Evolutionary conservation across 192 early-diverging fungal species (phyloP).

Genomic region (Entomortierella chlamydospora): DNA sequence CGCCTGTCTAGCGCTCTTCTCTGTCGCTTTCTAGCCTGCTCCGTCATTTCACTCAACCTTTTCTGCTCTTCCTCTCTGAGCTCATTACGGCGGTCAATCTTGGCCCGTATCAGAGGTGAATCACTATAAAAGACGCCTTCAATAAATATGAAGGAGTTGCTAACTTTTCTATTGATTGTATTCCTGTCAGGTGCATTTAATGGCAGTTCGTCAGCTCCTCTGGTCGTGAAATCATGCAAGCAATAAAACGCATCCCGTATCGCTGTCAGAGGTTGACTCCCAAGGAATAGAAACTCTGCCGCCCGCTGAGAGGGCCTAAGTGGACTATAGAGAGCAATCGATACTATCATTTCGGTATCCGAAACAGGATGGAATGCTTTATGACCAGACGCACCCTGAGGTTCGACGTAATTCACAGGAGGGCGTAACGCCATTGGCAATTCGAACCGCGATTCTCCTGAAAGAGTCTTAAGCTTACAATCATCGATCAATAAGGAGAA

Average conservation of each 20-base stretch:
- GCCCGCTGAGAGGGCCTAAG: slow-evolving; percentile 60
- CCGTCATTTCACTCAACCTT: background rate
- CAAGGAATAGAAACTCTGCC: slow-evolving; percentile 76
- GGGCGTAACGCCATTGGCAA: slow-evolving; percentile 15
- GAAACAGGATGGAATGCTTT: slow-evolving; percentile 4
- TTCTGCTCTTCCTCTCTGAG: slow-evolving; percentile 8
- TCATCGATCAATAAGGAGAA: slow-evolving; percentile 27
- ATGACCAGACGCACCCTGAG: background rate
- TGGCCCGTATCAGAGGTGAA: slow-evolving; percentile 64
- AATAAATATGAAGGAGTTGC: slow-evolving; percentile 80
- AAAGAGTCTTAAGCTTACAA: slow-evolving; percentile 11
- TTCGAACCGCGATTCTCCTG: slow-evolving; percentile 3
- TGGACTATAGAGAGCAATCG: slow-evolving; percentile 73
- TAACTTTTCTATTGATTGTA: slow-evolving; percentile 64
- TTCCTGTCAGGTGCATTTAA: slow-evolving; percentile 52
- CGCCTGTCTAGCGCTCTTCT: background rate
- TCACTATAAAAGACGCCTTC: slow-evolving; percentile 83
- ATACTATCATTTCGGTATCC: slow-evolving; percentile 60
- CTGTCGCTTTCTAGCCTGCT: background rate
- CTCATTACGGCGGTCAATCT: slow-evolving; percentile 23
- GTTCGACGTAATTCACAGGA: slow-evolving; percentile 26
- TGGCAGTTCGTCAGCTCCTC: slow-evolving; percentile 34
- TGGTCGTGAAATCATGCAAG: slow-evolving; percentile 70
- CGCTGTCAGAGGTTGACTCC: slow-evolving; percentile 72
- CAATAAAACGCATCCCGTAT: slow-evolving; percentile 81